phyloP scores from a whole-genome alignment of 495 filamentous ascomycete species.

The Trichoderma gamsii region DNA sequence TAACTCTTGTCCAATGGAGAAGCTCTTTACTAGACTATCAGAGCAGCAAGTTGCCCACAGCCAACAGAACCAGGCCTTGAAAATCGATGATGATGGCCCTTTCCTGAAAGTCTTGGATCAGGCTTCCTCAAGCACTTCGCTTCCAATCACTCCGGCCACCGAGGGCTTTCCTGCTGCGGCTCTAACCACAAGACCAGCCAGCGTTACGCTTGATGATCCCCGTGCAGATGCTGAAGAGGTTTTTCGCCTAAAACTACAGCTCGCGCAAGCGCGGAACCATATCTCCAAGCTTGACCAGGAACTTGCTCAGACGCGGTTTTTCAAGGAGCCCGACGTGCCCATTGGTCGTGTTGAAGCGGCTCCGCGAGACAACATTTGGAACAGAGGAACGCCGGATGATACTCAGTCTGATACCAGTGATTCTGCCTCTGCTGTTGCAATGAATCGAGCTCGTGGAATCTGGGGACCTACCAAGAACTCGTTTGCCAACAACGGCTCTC shows the following conservation, averaged over 20 bases:
- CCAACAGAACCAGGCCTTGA: conserved; percentile 47
- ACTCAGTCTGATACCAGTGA: conserved; percentile 60
- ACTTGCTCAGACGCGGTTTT: conserved; percentile 63
- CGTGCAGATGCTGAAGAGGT: conserved; percentile 36
- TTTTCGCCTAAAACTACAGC: conserved; percentile 58
- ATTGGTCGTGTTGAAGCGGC: conserved; percentile 17
- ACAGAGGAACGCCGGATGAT: conserved; percentile 51
- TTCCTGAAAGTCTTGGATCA: conserved; percentile 36
- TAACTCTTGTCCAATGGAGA: conserved; percentile 47
- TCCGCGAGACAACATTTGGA: conserved; percentile 54
- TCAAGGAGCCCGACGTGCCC: conserved; percentile 16
- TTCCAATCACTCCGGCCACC: conserved; percentile 53
- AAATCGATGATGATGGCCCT: conserved; percentile 38
- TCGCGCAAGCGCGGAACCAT: conserved; percentile 69
- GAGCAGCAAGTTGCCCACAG: conserved; percentile 57
- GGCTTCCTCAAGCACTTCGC: conserved; percentile 43
- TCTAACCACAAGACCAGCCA: conserved; percentile 42
- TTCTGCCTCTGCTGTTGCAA: conserved; percentile 51
- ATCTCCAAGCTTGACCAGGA: conserved; percentile 82
- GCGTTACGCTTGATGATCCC: conserved; percentile 31
- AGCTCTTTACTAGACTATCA: conserved; percentile 59
- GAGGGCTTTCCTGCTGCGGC: conserved; percentile 45
- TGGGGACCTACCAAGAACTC: conserved; percentile 48
- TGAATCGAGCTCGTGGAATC: conserved; percentile 55
- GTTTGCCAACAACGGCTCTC: conserved; percentile 24